phyloP scores from a whole-genome alignment of 768 basidiomycete genomes.

The Calvatia gigantea region DNA sequence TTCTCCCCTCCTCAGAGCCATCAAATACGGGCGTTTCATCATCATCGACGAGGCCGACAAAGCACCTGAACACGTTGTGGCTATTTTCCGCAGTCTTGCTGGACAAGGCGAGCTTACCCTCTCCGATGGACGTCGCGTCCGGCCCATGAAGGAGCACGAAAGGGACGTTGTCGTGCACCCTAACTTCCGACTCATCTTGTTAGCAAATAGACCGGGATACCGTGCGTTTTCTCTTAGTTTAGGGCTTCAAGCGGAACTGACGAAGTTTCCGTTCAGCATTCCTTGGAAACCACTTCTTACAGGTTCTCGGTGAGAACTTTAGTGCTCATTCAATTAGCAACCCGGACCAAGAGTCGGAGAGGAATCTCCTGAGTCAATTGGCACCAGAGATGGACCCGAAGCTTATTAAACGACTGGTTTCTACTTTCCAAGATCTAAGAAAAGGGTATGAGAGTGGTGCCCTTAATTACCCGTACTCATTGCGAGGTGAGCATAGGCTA shows the following conservation, averaged over 20 bases:
- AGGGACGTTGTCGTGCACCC: constrained; percentile 60
- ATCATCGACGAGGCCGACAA: constrained; percentile 74
- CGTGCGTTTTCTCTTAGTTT: constrained; percentile 35
- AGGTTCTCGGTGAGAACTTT: constrained; percentile 69
- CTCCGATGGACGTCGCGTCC: constrained; percentile 58
- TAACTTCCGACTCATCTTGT: constrained; percentile 57
- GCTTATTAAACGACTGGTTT: constrained; percentile 52
- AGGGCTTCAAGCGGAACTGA: not conserved
- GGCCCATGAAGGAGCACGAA: constrained; percentile 40
- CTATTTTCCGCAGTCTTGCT: constrained; percentile 66
- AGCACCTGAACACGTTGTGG: constrained; percentile 70
- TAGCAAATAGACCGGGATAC: constrained; percentile 69
- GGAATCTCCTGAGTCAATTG: constrained; percentile 53
- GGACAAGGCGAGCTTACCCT: constrained; percentile 63
- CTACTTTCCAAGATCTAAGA: constrained; percentile 61
- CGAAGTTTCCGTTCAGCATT: constrained; percentile 40
- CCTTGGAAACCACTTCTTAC: constrained; percentile 70
- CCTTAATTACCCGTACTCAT: constrained; percentile 64
- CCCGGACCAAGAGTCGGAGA: constrained; percentile 64
- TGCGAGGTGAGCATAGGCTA: constrained; percentile 43
- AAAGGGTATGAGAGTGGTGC: constrained; percentile 53
- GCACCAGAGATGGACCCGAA: constrained; percentile 58
- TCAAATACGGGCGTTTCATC: constrained; percentile 58
- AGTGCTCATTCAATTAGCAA: constrained; percentile 64
- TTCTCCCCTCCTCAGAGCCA: constrained; percentile 64